phyloP scores from a whole-genome alignment of 2,329 filamentous ascomycete species.

The Aspergillus neoniger region DNA sequence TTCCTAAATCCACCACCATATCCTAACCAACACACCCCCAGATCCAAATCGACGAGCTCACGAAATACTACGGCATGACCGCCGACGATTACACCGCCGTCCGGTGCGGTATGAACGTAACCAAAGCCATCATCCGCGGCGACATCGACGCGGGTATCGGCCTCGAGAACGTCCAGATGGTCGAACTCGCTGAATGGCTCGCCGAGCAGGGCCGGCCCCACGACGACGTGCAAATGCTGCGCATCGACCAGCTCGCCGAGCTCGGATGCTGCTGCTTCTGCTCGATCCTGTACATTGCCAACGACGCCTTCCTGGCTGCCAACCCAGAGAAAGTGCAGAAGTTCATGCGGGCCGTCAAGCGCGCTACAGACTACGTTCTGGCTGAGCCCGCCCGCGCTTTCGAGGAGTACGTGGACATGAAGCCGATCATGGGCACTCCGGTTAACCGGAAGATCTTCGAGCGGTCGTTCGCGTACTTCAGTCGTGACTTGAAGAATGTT shows the following conservation, averaged over 20 bases:
- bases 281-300: conserved; percentile 77
- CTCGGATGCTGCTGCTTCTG: conserved; percentile 84
- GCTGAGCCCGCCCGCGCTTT: conserved; percentile 64
- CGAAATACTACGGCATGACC: conserved; percentile 73
- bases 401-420: conserved; percentile 70
- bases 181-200: conserved; percentile 77
- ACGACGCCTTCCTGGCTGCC: conserved; percentile 67
- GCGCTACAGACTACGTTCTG: conserved; percentile 71
- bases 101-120: conserved; percentile 79
- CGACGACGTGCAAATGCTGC: conserved; percentile 74
- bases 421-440: conserved; percentile 66
- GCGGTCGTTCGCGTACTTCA: conserved; percentile 76
- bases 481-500: conserved; percentile 73
- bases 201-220: conserved; percentile 62
- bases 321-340: conserved; percentile 66
- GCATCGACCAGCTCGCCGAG: conserved; percentile 77
- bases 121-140: conserved; percentile 72
- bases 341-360: conserved; percentile 74
- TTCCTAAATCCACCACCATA: background rate
- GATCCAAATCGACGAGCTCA: conserved; percentile 82
- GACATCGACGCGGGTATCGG: conserved; percentile 74
- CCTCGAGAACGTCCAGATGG: conserved; percentile 81
- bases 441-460: conserved; percentile 80
- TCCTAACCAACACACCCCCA: conserved; percentile 29
- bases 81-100: conserved; percentile 73